These are phyloP conservation scores for Sclerotinia glacialis DNA, from an alignment of 2,329 filamentous ascomycete species.

Conservation along the genomic window DNA sequence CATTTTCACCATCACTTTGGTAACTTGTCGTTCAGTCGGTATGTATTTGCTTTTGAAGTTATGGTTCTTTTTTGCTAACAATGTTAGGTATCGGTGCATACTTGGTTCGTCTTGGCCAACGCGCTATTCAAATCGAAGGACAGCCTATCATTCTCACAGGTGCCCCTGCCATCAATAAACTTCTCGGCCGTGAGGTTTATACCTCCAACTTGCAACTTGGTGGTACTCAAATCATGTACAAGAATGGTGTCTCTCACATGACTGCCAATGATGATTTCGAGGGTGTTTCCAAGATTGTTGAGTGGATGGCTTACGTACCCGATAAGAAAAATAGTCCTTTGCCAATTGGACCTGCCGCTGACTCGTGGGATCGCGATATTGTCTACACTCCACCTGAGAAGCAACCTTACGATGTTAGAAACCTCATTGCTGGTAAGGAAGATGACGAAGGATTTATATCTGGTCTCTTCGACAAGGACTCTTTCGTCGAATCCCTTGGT, in stretches of 20 bases:
- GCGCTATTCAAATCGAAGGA: conserved; percentile 97
- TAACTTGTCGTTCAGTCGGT: conserved; percentile 97
- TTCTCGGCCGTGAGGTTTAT: conserved; percentile 96
- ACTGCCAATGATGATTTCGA: conserved; percentile 97
- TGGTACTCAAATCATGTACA: conserved; percentile 99
- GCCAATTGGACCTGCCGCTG: conserved; percentile 81
- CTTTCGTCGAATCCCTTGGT: conserved; percentile 93
- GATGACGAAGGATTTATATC: conserved; percentile 76
- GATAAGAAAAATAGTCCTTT: conserved; percentile 92
- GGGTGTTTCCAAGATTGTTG: conserved; percentile 94
- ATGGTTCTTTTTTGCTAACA: conserved; percentile 36
- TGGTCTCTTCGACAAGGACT: conserved; percentile 94
- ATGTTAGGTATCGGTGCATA: conserved; percentile 85
- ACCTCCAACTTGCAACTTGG: conserved; percentile 98
- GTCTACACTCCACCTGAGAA: conserved; percentile 73
- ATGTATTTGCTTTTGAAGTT: conserved; percentile 34
- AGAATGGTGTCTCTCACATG: conserved; percentile 99
- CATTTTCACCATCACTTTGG: conserved; percentile 96
- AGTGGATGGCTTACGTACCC: conserved; percentile 96
- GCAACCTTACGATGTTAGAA: conserved; percentile 87
- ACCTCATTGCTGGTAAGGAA: conserved; percentile 86
- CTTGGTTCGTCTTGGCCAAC: conserved; percentile 94
- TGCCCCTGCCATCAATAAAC: conserved; percentile 95
- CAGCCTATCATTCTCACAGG: conserved; percentile 98
- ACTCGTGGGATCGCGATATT: conserved; percentile 91